Evolutionary conservation across 2,329 filamentous ascomycete genomes (phyloP).

Genomic region (Fusarium dlaminii): DNA sequence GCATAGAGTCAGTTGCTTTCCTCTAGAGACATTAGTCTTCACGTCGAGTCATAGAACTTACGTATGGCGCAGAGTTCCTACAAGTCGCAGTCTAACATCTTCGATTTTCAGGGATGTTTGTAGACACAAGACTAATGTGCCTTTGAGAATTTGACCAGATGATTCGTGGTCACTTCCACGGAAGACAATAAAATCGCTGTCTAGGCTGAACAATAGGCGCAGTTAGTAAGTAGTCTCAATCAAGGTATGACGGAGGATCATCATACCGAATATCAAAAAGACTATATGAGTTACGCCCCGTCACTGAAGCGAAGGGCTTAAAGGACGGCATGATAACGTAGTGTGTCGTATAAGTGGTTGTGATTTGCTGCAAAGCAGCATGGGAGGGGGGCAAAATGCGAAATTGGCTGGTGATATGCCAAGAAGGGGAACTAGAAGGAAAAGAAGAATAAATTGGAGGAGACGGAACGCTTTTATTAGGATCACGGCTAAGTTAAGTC

Average conservation of each 20-base stretch:
- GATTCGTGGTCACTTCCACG: slow-evolving; percentile 80
- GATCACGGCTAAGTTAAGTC: slow-evolving; percentile 30
- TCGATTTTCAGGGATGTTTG: slow-evolving; percentile 75
- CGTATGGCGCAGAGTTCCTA: slow-evolving; percentile 72
- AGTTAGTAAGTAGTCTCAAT: slow-evolving; percentile 1
- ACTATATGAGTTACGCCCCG: slow-evolving; percentile 60
- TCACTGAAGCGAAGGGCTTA: slow-evolving; percentile 64
- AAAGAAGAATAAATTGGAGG: slow-evolving; percentile 38
- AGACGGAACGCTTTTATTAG: slow-evolving; percentile 41
- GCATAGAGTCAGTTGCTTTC: slow-evolving; percentile 24
- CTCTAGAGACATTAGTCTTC: not conserved
- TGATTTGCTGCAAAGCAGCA: slow-evolving; percentile 26
- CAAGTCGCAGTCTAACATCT: slow-evolving; percentile 76
- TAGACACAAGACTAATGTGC: slow-evolving; percentile 77
- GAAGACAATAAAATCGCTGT: slow-evolving; percentile 82
- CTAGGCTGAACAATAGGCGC: slow-evolving; percentile 62
- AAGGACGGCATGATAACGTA: slow-evolving; percentile 62
- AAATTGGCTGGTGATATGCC: slow-evolving; percentile 31
- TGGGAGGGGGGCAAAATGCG: slow-evolving; percentile 2
- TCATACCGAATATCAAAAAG: slow-evolving; percentile 68
- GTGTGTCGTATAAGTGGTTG: slow-evolving; percentile 16
- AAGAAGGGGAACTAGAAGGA: slow-evolving; percentile 31
- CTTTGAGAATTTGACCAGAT: slow-evolving; percentile 77
- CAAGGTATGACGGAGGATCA: not conserved
- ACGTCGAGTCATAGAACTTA: slow-evolving; percentile 55